Conservation (phyloP, 140 eudicot genomes). For the Senecio squalidus region DNA sequence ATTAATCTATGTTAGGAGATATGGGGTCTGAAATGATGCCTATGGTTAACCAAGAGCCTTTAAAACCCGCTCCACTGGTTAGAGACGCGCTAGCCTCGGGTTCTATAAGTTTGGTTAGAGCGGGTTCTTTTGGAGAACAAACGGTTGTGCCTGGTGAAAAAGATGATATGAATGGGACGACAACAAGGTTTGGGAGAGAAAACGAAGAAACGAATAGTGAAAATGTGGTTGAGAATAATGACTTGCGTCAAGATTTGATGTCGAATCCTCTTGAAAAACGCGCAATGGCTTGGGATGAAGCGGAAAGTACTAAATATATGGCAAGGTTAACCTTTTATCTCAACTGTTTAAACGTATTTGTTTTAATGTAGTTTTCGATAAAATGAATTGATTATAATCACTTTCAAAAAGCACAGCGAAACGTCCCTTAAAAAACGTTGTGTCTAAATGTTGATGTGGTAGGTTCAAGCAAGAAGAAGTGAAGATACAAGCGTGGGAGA, state of each 20-base stretch:
- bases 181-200: constrained; percentile 44
- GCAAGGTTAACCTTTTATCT: constrained; percentile 46
- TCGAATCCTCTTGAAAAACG: constrained; percentile 62
- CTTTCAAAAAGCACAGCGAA: background rate
- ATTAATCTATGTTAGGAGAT: constrained; percentile 69
- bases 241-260: constrained; percentile 25
- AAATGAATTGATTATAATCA: no score
- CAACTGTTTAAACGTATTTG: no score
- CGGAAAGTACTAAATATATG: constrained; percentile 84
- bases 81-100: constrained; percentile 62
- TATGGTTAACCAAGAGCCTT: constrained; percentile 82
- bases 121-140: constrained; percentile 16
- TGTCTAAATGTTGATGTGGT: background rate
- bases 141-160: constrained; percentile 7
- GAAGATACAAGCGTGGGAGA: constrained; percentile 96
- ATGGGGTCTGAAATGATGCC: constrained; percentile 99
- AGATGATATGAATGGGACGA: constrained; percentile 15
- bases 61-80: constrained; percentile 77
- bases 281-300: constrained; percentile 98
- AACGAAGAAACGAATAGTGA: constrained; percentile 33
- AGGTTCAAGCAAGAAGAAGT: constrained; percentile 92
- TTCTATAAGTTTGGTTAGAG: constrained; percentile 53
- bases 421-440: no score
- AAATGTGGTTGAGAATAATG: constrained; percentile 22
- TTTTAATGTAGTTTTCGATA: no score